phyloP scores from a whole-genome alignment of 768 basidiomycete species.

The Pilatotrama ljubarskyi region DNA sequence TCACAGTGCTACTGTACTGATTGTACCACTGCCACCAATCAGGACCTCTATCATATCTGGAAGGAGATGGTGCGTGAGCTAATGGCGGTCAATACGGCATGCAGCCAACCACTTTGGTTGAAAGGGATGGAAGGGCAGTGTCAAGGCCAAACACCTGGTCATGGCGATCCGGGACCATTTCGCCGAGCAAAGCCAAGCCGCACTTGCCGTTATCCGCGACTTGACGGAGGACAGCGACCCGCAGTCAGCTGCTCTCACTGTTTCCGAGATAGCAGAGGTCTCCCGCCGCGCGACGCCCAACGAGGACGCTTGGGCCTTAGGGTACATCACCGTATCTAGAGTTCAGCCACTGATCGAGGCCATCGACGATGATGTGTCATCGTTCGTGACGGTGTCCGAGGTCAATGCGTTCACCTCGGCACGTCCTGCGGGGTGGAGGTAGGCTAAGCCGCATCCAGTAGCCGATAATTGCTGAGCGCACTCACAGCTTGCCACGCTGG shows the following conservation, averaged over 20 bases:
- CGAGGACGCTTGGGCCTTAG: constrained; percentile 28
- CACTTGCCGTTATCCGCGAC: neutral
- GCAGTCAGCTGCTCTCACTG: neutral
- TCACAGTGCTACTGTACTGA: neutral
- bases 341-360: constrained; percentile 38
- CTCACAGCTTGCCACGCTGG: constrained; percentile 30
- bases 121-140: constrained; percentile 6
- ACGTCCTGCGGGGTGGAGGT: constrained; percentile 19
- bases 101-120: neutral
- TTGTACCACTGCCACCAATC: neutral
- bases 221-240: neutral
- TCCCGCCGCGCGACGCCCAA: neutral
- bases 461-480: neutral
- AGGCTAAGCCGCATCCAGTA: constrained; percentile 33
- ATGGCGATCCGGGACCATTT: constrained; percentile 41
- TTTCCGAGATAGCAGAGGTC: neutral
- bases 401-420: constrained; percentile 33
- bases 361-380: constrained; percentile 40
- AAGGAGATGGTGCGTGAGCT: constrained; percentile 47
- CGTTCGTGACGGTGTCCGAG: constrained; percentile 36
- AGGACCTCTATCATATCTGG: constrained; percentile 53
- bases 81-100: neutral
- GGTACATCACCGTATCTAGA: constrained; percentile 32
- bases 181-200: neutral
- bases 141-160: constrained; percentile 41